Evolutionary conservation across 1,284 basidiomycete genomes (phyloP).

Genomic region (Ustilago lituana): DNA sequence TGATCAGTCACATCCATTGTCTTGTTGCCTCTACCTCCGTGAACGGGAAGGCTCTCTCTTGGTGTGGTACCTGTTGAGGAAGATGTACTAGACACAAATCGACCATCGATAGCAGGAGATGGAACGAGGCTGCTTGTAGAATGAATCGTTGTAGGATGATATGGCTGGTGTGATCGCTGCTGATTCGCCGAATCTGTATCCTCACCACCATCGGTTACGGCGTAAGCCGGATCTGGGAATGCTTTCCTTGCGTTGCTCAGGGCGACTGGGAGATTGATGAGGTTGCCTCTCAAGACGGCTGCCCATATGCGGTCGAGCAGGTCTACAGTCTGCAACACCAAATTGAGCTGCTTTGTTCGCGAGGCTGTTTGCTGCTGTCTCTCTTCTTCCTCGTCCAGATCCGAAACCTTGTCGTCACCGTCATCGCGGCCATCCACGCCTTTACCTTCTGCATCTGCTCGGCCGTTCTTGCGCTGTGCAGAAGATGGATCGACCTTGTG

Average conservation of each 20-base stretch:
- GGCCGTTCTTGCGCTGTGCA: too few species aligned
- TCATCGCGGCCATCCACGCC: too few species aligned
- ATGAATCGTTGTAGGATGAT: neutral
- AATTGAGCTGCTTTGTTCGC: constrained; percentile 39
- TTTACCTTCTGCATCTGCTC: too few species aligned
- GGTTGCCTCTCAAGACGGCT: constrained; percentile 49
- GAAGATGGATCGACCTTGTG: constrained; percentile 2
- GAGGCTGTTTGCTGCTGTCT: constrained; percentile 14
- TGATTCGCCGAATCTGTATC: neutral
- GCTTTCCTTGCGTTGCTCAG: constrained; percentile 26
- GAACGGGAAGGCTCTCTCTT: constrained; percentile 38
- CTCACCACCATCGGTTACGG: neutral
- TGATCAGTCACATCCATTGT: constrained; percentile 55
- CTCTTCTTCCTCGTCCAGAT: constrained; percentile 29
- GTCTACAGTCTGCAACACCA: constrained; percentile 45
- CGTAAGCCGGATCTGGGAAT: constrained; percentile 16
- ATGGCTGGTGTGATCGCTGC: neutral
- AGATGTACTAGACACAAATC: constrained; percentile 12
- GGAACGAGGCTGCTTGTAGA: constrained; percentile 33
- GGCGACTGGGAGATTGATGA: constrained; percentile 36
- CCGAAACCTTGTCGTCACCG: constrained; percentile 6
- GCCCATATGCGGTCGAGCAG: constrained; percentile 60
- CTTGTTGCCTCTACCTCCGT: constrained; percentile 41
- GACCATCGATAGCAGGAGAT: constrained; percentile 37
- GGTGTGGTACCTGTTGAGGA: neutral